Conservation (phyloP, 306 rosid genomes). For the Gastrolobium villosum region DNA sequence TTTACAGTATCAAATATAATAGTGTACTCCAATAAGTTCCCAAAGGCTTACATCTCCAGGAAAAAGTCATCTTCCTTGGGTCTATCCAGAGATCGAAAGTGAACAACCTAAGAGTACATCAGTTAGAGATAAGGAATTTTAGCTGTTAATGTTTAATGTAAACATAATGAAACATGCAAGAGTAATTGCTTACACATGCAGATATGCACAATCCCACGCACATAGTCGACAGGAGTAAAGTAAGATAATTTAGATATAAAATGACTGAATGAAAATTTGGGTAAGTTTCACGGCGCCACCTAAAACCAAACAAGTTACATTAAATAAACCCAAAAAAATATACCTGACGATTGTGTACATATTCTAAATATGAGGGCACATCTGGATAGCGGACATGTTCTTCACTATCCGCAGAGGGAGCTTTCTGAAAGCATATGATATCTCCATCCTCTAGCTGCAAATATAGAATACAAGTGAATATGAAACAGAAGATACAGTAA, state of each 20-base stretch:
- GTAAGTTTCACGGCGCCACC: conserved; percentile 18
- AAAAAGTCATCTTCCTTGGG: conserved; percentile 88
- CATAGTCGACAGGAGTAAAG: background rate
- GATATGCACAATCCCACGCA: background rate
- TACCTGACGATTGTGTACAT: conserved; percentile 94
- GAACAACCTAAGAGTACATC: conserved; percentile 72
- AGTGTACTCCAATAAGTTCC: conserved; percentile 17
- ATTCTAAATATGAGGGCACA: conserved; percentile 92
- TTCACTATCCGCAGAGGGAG: conserved; percentile 61
- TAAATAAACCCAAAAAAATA: conserved; percentile 12
- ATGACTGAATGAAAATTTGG: background rate
- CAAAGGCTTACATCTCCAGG: conserved; percentile 73
- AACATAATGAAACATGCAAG: conserved; percentile 33
- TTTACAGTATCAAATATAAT: background rate
- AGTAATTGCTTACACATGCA: background rate
- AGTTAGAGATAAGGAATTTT: conserved; percentile 25
- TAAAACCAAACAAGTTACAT: conserved; percentile 33
- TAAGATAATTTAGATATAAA: background rate
- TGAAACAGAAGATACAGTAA: conserved; percentile 31
- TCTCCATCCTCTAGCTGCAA: conserved; percentile 95
- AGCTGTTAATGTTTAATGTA: conserved; percentile 35
- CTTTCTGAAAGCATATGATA: conserved; percentile 87
- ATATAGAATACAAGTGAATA: conserved; percentile 28
- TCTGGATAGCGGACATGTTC: conserved; percentile 78
- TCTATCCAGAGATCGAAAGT: conserved; percentile 81